Conservation (phyloP, 2,329 filamentous ascomycete genomes). For the Madurella mycetomatis region DNA sequence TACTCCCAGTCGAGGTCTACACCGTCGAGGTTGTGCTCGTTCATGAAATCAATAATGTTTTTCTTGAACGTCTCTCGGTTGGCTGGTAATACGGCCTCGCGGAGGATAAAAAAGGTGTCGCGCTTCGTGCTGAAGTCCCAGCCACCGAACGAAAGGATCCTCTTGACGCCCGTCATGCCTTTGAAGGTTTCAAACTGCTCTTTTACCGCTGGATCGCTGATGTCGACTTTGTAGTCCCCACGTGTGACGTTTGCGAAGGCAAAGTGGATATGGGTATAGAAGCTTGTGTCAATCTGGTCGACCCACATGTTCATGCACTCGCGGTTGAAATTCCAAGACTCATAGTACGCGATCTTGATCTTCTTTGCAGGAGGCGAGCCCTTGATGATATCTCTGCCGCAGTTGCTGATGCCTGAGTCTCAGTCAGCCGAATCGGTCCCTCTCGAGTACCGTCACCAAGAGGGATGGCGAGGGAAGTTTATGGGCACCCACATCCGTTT, state of each 20-base stretch:
- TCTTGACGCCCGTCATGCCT: constrained; percentile 27
- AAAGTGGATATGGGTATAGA: constrained; percentile 31
- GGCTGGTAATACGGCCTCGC: constrained; percentile 29
- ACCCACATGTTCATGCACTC: constrained; percentile 27
- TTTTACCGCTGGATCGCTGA: constrained; percentile 21
- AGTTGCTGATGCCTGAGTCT: too few relatives aligned
- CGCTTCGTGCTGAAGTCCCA: constrained; percentile 39
- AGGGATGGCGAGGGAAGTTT: too few relatives aligned
- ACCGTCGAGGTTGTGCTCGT: constrained; percentile 38
- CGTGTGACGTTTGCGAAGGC: constrained; percentile 28
- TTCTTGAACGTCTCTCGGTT: constrained; percentile 37
- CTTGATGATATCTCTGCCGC: constrained; percentile 6
- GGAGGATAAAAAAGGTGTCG: constrained; percentile 34
- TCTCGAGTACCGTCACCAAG: too few relatives aligned
- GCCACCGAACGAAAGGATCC: constrained; percentile 41
- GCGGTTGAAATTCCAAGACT: constrained; percentile 18
- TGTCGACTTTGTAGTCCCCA: constrained; percentile 24
- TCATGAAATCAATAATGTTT: constrained; percentile 36
- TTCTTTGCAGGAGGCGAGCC: not conserved
- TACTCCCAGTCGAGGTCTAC: constrained; percentile 35
- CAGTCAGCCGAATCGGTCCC: too few relatives aligned
- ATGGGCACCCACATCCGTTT: constrained; percentile 6
- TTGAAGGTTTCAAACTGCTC: constrained; percentile 33
- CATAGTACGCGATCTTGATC: constrained; percentile 30
- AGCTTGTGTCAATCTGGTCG: constrained; percentile 28